These are phyloP conservation scores for Alternaria atra DNA, from an alignment of 2,329 filamentous ascomycete species.

Conservation along the genomic window DNA sequence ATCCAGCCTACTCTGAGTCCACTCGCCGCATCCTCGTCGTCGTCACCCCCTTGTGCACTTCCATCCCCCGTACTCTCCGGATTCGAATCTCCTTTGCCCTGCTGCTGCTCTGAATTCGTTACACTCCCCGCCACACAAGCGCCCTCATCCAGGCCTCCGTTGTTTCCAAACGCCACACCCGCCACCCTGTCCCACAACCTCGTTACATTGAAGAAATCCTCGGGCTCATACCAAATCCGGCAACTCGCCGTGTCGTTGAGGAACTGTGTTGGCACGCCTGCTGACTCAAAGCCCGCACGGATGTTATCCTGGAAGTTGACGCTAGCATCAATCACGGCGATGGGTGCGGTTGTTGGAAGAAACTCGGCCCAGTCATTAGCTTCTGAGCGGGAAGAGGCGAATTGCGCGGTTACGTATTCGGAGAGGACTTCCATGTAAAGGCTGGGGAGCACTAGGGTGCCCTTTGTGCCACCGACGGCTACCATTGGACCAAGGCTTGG, in stretches of 20 bases:
- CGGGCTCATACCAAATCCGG: conserved; percentile 66
- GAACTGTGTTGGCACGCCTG: conserved; percentile 65
- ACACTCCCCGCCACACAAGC: conserved; percentile 42
- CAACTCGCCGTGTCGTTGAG: conserved; percentile 69
- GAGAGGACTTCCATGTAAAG: conserved; percentile 36
- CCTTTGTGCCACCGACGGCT: conserved; percentile 57
- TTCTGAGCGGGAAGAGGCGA: conserved; percentile 24
- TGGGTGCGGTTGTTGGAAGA: conserved; percentile 37
- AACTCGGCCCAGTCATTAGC: conserved; percentile 30
- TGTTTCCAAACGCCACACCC: conserved; percentile 38
- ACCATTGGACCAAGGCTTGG: conserved; percentile 54
- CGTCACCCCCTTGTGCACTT: conserved; percentile 7
- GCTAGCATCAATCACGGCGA: conserved; percentile 31
- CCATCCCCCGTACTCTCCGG: conserved; percentile 20
- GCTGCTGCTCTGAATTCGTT: conserved; percentile 38
- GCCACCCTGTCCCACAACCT: conserved; percentile 61
- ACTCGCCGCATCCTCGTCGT: conserved; percentile 28
- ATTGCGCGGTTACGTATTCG: conserved; percentile 27
- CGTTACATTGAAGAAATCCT: conserved; percentile 62
- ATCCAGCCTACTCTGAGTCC: conserved; percentile 24
- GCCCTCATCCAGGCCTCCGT: conserved; percentile 37
- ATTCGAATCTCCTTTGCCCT: conserved; percentile 35
- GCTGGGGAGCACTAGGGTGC: conserved; percentile 46
- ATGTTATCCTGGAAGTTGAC: conserved; percentile 55
- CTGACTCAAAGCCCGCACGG: conserved; percentile 39